phyloP scores from a whole-genome alignment of 2,329 filamentous ascomycete genomes.

The Colletotrichum sp. region DNA sequence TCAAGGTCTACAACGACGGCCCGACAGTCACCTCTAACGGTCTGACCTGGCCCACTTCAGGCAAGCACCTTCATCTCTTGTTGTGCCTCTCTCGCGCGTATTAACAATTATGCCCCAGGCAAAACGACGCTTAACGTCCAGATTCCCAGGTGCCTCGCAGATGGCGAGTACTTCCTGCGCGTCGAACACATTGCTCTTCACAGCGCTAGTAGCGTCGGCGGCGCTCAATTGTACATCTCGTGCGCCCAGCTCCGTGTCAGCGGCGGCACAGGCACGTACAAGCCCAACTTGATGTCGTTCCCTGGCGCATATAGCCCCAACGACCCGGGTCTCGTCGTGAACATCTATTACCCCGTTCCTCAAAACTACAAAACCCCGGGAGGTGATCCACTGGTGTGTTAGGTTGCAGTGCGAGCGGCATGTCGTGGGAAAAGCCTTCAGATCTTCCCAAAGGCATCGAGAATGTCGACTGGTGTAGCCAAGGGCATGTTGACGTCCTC shows the following conservation, averaged over 20 bases:
- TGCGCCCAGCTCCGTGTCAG: slow-evolving; percentile 46
- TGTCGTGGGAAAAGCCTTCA: slow-evolving; percentile 10
- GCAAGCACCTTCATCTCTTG: slow-evolving; percentile 20
- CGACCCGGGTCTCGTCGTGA: slow-evolving; percentile 47
- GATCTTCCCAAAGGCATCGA: neutral
- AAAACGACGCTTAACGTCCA: slow-evolving; percentile 39
- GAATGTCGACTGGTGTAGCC: neutral
- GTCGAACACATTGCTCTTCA: slow-evolving; percentile 56
- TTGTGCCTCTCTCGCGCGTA: neutral
- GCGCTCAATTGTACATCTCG: slow-evolving; percentile 52
- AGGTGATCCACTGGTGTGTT: slow-evolving; percentile 21
- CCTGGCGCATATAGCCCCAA: slow-evolving; percentile 45
- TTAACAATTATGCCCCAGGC: slow-evolving; percentile 21
- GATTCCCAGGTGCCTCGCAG: slow-evolving; percentile 47
- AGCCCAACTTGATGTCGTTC: slow-evolving; percentile 43
- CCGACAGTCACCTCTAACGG: slow-evolving; percentile 38
- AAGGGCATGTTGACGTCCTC: neutral
- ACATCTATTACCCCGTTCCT: slow-evolving; percentile 48
- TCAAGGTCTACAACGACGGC: slow-evolving; percentile 50
- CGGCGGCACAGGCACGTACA: slow-evolving; percentile 43
- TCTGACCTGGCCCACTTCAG: slow-evolving; percentile 45
- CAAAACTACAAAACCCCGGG: slow-evolving; percentile 36
- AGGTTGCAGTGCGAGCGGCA: slow-evolving; percentile 56
- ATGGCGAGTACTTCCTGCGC: slow-evolving; percentile 55
- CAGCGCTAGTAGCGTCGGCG: slow-evolving; percentile 40